phyloP scores from a whole-genome alignment of 495 filamentous ascomycete genomes.

The Penicillium bialowiezense region DNA sequence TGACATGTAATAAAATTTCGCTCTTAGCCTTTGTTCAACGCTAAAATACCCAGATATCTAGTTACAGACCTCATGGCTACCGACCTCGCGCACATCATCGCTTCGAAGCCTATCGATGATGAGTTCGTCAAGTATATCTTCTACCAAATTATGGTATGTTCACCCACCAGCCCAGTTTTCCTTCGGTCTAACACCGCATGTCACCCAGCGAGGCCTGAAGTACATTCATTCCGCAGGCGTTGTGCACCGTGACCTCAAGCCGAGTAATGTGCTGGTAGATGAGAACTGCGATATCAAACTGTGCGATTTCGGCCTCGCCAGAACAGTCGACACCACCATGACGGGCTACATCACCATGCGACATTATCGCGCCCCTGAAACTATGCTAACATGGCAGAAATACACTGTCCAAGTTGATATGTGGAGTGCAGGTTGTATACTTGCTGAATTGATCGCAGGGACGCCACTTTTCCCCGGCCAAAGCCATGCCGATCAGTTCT shows the following conservation, averaged over 20 bases:
- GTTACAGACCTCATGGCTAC: slow-evolving; percentile 97
- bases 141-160: slow-evolving; percentile 87
- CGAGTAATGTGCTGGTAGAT: slow-evolving; percentile 97
- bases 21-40: neutral
- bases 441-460: slow-evolving; percentile 96
- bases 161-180: neutral
- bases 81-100: slow-evolving; percentile 89
- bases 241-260: slow-evolving; percentile 94
- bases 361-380: slow-evolving; percentile 97
- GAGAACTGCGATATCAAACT: slow-evolving; percentile 99
- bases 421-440: slow-evolving; percentile 98
- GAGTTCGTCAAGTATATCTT: slow-evolving; percentile 99
- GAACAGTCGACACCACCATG: slow-evolving; percentile 97
- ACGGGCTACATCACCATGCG: slow-evolving; percentile 97
- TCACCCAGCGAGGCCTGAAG: slow-evolving; percentile 81
- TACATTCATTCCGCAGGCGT: slow-evolving; percentile 99
- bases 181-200: slow-evolving; percentile 7
- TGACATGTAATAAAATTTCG: slow-evolving; percentile 80
- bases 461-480: slow-evolving; percentile 97
- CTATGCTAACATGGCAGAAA: slow-evolving; percentile 99
- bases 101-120: slow-evolving; percentile 89
- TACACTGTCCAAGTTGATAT: slow-evolving; percentile 99
- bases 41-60: slow-evolving; percentile 94
- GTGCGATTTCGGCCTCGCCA: slow-evolving; percentile 95
- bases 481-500: slow-evolving; percentile 98